phyloP scores from a whole-genome alignment of 2,329 filamentous ascomycete species.

The Magnaporthales sp. region DNA sequence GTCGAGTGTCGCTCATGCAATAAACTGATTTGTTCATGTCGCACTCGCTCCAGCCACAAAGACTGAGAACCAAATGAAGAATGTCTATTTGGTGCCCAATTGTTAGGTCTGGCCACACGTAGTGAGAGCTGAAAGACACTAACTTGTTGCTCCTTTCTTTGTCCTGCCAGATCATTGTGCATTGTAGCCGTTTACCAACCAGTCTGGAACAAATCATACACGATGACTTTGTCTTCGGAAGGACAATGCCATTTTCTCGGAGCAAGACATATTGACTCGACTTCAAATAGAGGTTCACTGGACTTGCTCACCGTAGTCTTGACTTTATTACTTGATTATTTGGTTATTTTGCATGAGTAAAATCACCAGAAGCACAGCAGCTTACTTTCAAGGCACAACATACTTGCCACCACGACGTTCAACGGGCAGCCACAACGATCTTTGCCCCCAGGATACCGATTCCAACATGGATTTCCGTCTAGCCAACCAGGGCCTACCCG shows the following conservation, averaged over 20 bases:
- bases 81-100: not conserved
- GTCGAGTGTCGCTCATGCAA: not conserved
- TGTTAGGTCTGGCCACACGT: not conserved
- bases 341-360: not conserved
- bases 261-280: not conserved
- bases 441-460: no score
- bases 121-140: no score
- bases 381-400: not conserved
- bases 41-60: no score
- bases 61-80: not conserved
- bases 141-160: not conserved
- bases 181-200: not conserved
- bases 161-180: not conserved
- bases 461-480: no score
- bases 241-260: not conserved
- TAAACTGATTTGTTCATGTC: not conserved
- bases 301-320: no score
- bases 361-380: not conserved
- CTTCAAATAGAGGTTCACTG: no score
- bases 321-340: no score
- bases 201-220: not conserved
- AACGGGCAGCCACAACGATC: not conserved
- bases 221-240: not conserved
- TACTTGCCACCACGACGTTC: no score
- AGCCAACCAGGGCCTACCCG: no score